These are phyloP conservation scores for Diaporthe sp. DNA, from an alignment of 2,329 filamentous ascomycete genomes.

Conservation along the genomic window DNA sequence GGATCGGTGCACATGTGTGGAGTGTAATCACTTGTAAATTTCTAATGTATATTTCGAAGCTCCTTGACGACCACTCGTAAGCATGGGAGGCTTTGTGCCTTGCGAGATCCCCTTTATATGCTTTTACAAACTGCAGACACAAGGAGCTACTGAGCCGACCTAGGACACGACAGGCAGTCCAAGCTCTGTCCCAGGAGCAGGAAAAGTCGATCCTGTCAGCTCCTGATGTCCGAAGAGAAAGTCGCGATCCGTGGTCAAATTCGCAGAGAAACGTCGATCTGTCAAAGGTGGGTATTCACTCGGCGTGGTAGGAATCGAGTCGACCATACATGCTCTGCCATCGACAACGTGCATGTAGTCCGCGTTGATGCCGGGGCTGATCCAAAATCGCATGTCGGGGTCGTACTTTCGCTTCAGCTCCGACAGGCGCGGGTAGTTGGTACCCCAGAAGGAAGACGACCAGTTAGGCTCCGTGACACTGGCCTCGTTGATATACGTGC, in stretches of 20 bases:
- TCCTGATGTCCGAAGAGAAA: slow-evolving; percentile 15
- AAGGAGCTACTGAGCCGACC: not conserved
- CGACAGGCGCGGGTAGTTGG: slow-evolving; percentile 52
- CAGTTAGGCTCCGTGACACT: slow-evolving; percentile 50
- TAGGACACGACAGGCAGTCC: not conserved
- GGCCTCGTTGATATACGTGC: slow-evolving; percentile 15
- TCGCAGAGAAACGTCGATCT: slow-evolving; percentile 5
- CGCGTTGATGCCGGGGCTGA: slow-evolving; percentile 21
- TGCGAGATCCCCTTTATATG: not conserved
- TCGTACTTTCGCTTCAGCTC: slow-evolving; percentile 61
- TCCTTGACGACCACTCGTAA: not conserved
- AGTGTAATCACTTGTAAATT: not conserved
- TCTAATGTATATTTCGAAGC: not conserved
- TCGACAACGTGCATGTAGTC: slow-evolving; percentile 3
- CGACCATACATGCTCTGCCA: not conserved
- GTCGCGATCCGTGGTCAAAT: not conserved
- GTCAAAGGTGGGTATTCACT: slow-evolving; percentile 7
- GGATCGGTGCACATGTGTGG: not conserved
- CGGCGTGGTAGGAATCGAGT: not conserved
- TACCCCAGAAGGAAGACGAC: slow-evolving; percentile 57
- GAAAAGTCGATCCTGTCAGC: slow-evolving; percentile 7
- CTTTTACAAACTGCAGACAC: not conserved
- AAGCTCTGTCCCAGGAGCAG: slow-evolving; percentile 7
- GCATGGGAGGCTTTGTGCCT: not conserved
- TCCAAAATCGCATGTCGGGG: slow-evolving; percentile 44